Percentiles rank a stretch among this genome's conserved stretches.
These are phyloP conservation scores for Colletotrichum lentis DNA, from an alignment of 2,329 filamentous ascomycete genomes.

Conservation along the genomic window DNA sequence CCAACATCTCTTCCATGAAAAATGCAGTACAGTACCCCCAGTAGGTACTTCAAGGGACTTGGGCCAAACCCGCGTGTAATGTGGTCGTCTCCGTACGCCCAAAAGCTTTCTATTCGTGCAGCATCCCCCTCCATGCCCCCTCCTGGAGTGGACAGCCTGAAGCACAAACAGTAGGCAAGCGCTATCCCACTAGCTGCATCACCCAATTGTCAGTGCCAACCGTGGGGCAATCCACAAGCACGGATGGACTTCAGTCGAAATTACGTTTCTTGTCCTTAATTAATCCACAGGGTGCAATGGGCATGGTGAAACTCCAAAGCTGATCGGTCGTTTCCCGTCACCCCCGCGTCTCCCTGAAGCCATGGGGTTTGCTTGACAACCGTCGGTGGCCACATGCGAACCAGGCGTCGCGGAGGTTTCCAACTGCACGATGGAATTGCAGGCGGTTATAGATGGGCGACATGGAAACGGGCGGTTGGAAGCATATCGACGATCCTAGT, in stretches of 20 bases:
- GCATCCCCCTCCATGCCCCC: background rate
- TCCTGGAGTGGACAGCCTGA: slow-evolving; percentile 19
- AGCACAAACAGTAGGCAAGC: slow-evolving; percentile 30
- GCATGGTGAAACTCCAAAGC: slow-evolving; percentile 31
- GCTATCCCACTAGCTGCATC: slow-evolving; percentile 30
- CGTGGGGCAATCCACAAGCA: slow-evolving; percentile 32
- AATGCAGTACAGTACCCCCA: too few relatives aligned
- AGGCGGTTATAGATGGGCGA: slow-evolving; percentile 1
- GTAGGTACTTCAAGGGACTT: background rate
- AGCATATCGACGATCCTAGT: background rate
- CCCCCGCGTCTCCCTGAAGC: slow-evolving; percentile 5
- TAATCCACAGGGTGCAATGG: slow-evolving; percentile 1
- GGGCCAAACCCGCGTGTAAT: background rate
- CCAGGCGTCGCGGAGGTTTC: slow-evolving; percentile 14
- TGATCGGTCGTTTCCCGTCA: slow-evolving; percentile 21
- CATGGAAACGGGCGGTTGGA: background rate
- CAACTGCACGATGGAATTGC: slow-evolving; percentile 7
- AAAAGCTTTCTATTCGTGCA: slow-evolving; percentile 3
- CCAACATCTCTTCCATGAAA: background rate
- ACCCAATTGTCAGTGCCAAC: slow-evolving; percentile 30
- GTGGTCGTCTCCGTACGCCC: background rate
- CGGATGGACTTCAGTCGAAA: slow-evolving; percentile 22
- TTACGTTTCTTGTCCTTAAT: slow-evolving; percentile 4
- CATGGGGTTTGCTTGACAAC: slow-evolving; percentile 2
- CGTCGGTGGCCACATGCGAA: slow-evolving; percentile 13